These are phyloP conservation scores for Deakozyma indianensis DNA, from an alignment of 805 yeast genomes.

Conservation along the genomic window DNA sequence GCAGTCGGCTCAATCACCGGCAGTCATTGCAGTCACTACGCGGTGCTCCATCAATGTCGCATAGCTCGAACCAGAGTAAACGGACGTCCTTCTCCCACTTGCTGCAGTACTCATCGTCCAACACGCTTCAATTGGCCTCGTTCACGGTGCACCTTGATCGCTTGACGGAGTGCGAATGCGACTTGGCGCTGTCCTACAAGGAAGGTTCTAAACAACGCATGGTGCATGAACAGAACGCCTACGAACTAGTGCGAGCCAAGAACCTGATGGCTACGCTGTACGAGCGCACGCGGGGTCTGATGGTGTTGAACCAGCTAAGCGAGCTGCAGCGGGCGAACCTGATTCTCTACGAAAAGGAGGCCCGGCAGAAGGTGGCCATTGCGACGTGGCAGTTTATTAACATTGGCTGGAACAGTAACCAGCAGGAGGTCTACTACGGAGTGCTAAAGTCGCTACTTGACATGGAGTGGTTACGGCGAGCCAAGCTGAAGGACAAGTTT, in stretches of 20 bases:
- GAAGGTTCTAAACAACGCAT: background rate
- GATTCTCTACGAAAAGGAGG: background rate
- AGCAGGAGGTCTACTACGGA: constrained; percentile 21
- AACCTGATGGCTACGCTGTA: background rate
- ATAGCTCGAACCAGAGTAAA: background rate
- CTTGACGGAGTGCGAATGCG: background rate
- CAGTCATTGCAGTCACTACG: background rate
- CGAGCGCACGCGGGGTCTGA: background rate
- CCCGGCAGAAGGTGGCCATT: background rate
- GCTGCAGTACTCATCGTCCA: constrained; percentile 16
- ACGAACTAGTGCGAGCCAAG: constrained; percentile 1
- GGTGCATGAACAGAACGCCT: background rate
- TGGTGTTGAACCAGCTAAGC: background rate
- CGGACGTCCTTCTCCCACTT: constrained; percentile 9
- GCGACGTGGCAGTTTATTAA: constrained; percentile 5
- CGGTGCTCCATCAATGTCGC: constrained; percentile 9
- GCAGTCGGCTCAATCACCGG: background rate
- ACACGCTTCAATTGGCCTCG: constrained; percentile 19
- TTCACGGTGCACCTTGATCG: constrained; percentile 17
- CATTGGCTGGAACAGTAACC: background rate
- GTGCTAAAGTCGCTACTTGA: constrained; percentile 5
- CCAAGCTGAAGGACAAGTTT: constrained; percentile 5
- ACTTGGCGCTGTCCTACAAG: background rate
- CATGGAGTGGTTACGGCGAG: constrained; percentile 10
- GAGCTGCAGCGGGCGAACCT: background rate